Conservation (phyloP, 2,329 filamentous ascomycete species). For the Cylindrodendrum hubeiense region DNA sequence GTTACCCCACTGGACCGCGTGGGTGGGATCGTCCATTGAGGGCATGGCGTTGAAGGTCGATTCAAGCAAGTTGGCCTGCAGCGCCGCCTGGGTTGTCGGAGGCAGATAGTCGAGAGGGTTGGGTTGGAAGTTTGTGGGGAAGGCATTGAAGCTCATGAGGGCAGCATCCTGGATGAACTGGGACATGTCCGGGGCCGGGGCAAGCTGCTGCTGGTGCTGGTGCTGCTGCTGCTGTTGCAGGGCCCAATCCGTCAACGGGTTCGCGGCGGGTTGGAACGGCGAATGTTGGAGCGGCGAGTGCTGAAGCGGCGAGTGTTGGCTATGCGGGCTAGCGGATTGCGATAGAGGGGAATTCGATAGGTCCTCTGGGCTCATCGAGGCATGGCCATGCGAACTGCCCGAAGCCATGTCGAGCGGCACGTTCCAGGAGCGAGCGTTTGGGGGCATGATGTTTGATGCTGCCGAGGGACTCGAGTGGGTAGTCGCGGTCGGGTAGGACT, state of each 20-base stretch:
- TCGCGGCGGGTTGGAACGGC: conserved; percentile 64
- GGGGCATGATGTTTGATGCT: conserved; percentile 50
- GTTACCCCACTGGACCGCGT: conserved; percentile 70
- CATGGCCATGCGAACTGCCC: conserved; percentile 56
- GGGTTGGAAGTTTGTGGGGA: conserved; percentile 64
- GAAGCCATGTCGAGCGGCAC: conserved; percentile 66
- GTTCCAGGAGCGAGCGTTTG: conserved; percentile 58
- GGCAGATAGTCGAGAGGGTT: conserved; percentile 72
- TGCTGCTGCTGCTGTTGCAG: conserved; percentile 68
- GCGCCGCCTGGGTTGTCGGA: conserved; percentile 71
- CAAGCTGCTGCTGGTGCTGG: conserved; percentile 50
- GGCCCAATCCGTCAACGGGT: conserved; percentile 72
- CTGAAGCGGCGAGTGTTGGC: conserved; percentile 62
- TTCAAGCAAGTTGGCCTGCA: conserved; percentile 74
- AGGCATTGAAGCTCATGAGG: conserved; percentile 67
- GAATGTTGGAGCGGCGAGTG: conserved; percentile 65
- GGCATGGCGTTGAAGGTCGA: conserved; percentile 71
- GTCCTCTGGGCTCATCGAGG: conserved; percentile 65
- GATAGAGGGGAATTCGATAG: conserved; percentile 62
- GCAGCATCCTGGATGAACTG: conserved; percentile 69
- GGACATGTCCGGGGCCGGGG: conserved; percentile 61
- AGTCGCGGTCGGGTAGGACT: conserved; percentile 44
- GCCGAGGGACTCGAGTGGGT: conserved; percentile 49
- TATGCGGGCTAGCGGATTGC: conserved; percentile 64
- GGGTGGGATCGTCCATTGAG: conserved; percentile 66